phyloP scores from a whole-genome alignment of 495 filamentous ascomycete species.

The Sphaerosporella brunnea region DNA sequence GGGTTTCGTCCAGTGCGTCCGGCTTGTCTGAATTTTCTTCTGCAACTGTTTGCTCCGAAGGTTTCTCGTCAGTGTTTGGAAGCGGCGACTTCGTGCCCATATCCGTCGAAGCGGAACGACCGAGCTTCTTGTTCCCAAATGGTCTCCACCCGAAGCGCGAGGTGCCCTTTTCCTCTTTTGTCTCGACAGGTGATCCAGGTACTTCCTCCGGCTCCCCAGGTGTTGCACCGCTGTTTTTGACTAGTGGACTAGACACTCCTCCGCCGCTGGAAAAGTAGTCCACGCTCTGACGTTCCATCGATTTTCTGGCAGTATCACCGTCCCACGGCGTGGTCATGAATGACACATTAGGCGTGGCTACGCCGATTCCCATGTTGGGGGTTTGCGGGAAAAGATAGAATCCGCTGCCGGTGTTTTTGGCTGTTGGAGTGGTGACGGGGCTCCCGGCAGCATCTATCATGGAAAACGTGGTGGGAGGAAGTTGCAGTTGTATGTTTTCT shows the following conservation, averaged over 20 bases:
- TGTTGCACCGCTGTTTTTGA: constrained; percentile 25
- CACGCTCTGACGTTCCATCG: constrained; percentile 21
- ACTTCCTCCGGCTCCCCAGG: constrained; percentile 35
- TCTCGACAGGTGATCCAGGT: constrained; percentile 44
- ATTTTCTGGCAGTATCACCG: constrained; percentile 7
- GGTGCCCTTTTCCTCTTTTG: constrained; percentile 50
- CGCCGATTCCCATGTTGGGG: constrained; percentile 57
- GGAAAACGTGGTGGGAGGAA: constrained; percentile 41
- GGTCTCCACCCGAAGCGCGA: constrained; percentile 32
- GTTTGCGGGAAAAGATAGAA: constrained; percentile 40
- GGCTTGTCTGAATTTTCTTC: constrained; percentile 44
- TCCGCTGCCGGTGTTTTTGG: constrained; percentile 50
- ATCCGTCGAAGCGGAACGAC: constrained; percentile 52
- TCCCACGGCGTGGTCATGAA: neutral
- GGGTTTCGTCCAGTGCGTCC: constrained; percentile 63
- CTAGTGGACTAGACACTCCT: constrained; percentile 20
- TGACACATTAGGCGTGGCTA: constrained; percentile 46
- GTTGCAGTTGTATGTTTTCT: constrained; percentile 42
- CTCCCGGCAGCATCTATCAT: constrained; percentile 32
- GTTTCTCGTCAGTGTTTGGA: constrained; percentile 49
- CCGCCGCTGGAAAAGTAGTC: constrained; percentile 48
- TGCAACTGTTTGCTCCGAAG: constrained; percentile 31
- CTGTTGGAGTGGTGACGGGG: constrained; percentile 40
- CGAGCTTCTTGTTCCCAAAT: constrained; percentile 62
- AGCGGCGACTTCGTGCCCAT: constrained; percentile 28